Conservation (phyloP, 768 basidiomycete species). For the Tubosaeta sp. region DNA sequence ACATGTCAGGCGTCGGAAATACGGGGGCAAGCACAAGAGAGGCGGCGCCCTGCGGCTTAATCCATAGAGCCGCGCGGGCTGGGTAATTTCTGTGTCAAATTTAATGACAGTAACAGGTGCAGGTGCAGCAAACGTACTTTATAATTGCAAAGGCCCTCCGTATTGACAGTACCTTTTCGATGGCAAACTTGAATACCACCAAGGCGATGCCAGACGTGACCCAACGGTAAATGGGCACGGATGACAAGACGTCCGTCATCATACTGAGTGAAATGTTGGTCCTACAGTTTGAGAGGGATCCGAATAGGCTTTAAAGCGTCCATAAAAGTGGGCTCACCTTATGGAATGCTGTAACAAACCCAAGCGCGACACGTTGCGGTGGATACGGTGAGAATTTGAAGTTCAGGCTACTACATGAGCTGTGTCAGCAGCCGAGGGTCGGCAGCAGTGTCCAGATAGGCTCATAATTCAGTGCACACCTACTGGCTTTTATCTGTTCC, state of each 20-base stretch:
- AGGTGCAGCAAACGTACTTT: conserved; percentile 6
- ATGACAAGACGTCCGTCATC: background rate
- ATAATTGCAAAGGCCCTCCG: conserved; percentile 14
- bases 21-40: conserved; percentile 25
- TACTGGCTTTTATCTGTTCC: too few relatives aligned
- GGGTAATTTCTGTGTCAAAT: conserved; percentile 14
- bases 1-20: conserved; percentile 34
- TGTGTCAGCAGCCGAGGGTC: too few relatives aligned
- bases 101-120: background rate
- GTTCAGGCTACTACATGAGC: too few relatives aligned
- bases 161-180: conserved; percentile 5
- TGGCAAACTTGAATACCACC: conserved; percentile 3
- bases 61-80: conserved; percentile 20
- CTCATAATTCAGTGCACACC: too few relatives aligned
- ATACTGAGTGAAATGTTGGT: conserved; percentile 1
- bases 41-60: conserved; percentile 31
- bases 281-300: background rate
- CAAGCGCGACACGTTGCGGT: too few relatives aligned
- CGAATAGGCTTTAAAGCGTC: too few relatives aligned
- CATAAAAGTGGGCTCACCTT: too few relatives aligned
- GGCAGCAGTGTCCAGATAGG: too few relatives aligned
- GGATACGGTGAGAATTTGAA: too few relatives aligned
- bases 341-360: too few relatives aligned
- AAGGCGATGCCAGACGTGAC: conserved; percentile 1
- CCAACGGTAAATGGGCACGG: conserved; percentile 9